Evolutionary conservation across 768 basidiomycete species (phyloP).

Genomic region (Russula compacta): DNA sequence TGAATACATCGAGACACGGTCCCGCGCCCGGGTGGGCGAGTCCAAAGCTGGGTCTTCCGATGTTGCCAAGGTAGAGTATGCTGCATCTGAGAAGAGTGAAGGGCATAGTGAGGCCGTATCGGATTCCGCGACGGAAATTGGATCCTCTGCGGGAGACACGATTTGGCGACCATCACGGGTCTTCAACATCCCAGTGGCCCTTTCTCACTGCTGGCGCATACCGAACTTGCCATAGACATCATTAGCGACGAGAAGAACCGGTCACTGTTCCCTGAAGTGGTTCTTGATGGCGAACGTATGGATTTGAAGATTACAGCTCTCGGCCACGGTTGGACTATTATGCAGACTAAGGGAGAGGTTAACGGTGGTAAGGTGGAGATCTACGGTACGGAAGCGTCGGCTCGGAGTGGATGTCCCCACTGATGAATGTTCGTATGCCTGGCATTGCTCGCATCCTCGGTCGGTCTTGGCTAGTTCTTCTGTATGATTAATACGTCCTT

Average conservation of each 20-base stretch:
- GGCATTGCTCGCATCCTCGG: neutral
- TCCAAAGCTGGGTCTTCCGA: neutral
- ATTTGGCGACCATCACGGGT: neutral
- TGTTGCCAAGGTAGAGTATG: neutral
- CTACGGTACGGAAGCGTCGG: neutral
- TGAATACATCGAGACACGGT: neutral
- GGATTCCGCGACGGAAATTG: constrained; percentile 14
- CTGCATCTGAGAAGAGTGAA: neutral
- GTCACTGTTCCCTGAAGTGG: neutral
- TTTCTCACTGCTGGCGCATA: constrained; percentile 9
- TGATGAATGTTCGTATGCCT: neutral
- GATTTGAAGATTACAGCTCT: constrained; percentile 5
- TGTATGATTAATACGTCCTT: neutral
- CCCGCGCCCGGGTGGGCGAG: neutral
- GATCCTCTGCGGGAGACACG: neutral
- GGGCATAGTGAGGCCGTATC: neutral
- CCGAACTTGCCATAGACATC: neutral
- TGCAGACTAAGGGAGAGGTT: constrained; percentile 8
- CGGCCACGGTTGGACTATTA: constrained; percentile 9
- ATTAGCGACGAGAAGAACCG: neutral
- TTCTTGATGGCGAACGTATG: constrained; percentile 13
- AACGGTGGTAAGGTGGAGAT: constrained; percentile 15
- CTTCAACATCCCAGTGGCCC: constrained; percentile 15
- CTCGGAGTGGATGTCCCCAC: neutral
- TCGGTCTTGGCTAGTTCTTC: neutral